These are phyloP conservation scores for Ophiostoma novo-ulmi DNA, from an alignment of 2,329 filamentous ascomycete species.

Conservation along the genomic window DNA sequence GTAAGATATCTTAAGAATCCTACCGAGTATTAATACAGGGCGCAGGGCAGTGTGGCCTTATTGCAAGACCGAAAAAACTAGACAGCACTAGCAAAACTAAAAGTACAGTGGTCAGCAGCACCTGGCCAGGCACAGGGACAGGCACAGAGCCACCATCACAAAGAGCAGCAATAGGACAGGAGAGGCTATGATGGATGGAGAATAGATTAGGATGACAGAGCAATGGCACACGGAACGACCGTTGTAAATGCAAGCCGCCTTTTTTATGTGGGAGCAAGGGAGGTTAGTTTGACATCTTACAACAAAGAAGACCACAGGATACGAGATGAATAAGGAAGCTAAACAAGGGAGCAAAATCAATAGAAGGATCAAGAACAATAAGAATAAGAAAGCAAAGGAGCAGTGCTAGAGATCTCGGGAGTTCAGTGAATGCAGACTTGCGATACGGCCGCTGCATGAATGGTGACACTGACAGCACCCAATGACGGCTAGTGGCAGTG, in stretches of 20 bases:
- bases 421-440: background rate
- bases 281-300: too few species aligned
- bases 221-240: background rate
- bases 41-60: background rate
- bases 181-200: background rate
- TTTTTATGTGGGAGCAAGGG: too few species aligned
- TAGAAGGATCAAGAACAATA: background rate
- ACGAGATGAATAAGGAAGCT: too few species aligned
- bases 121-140: conserved; percentile 1
- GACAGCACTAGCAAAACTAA: background rate
- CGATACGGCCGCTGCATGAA: background rate
- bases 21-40: background rate
- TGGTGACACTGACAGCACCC: background rate
- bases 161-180: background rate
- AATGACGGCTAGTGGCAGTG: background rate
- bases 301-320: too few species aligned
- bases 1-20: background rate
- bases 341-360: background rate
- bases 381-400: background rate
- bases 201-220: background rate
- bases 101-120: background rate
- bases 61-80: background rate
- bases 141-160: background rate
- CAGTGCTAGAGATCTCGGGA: background rate
- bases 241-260: background rate